phyloP scores from a whole-genome alignment of 768 basidiomycete genomes.

The Suillus paluster region DNA sequence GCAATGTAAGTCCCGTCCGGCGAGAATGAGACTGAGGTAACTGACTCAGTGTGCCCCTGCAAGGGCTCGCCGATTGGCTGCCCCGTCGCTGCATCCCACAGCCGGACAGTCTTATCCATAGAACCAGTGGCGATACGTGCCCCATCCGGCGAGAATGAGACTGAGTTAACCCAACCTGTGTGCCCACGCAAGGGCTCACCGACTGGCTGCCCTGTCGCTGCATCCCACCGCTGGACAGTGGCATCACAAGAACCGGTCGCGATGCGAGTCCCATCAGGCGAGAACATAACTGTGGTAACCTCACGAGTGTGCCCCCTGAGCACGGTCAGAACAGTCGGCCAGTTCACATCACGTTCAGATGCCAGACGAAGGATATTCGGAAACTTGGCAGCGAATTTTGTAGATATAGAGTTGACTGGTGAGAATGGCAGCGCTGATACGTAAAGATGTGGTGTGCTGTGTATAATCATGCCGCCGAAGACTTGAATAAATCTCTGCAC shows the following conservation, averaged over 20 bases:
- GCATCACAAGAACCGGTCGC: conserved; percentile 19
- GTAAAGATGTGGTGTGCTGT: conserved; percentile 28
- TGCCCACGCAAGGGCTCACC: background rate
- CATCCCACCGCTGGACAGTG: conserved; percentile 26
- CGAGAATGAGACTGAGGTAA: conserved; percentile 5
- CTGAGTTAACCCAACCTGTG: background rate
- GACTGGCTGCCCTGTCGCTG: conserved; percentile 24
- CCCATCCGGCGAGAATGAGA: background rate
- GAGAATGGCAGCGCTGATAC: conserved; percentile 28
- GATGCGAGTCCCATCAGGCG: conserved; percentile 23
- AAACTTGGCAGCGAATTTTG: background rate
- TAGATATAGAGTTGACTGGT: conserved; percentile 21
- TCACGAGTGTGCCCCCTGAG: conserved; percentile 5
- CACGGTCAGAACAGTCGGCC: conserved; percentile 21
- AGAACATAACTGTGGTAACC: conserved; percentile 19
- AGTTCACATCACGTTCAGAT: conserved; percentile 11
- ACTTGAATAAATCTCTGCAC: conserved; percentile 14
- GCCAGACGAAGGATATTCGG: conserved; percentile 2
- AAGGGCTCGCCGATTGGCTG: background rate
- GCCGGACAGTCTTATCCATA: background rate
- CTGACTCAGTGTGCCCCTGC: background rate
- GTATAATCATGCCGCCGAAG: conserved; percentile 15
- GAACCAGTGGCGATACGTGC: conserved; percentile 2
- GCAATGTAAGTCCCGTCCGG: background rate
- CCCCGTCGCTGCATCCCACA: conserved; percentile 4